Evolutionary conservation across 306 rosid species (phyloP).

Genomic region (Sophora flavescens): DNA sequence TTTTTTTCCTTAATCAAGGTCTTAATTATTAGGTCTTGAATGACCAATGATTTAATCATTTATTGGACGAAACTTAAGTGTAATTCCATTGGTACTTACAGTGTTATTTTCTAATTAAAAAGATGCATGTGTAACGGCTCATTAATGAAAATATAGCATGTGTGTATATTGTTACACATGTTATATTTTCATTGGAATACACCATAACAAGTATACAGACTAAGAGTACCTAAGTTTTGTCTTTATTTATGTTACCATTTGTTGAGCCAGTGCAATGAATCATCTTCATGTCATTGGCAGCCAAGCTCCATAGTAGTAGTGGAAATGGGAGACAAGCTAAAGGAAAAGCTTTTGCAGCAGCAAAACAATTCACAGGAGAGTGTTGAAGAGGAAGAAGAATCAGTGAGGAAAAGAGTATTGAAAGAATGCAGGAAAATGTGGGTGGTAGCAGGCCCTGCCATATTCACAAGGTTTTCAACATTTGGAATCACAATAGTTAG

Average conservation of each 20-base stretch:
- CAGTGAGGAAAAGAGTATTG: slow-evolving; percentile 55
- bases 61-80: neutral
- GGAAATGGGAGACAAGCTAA: slow-evolving; percentile 45
- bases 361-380: slow-evolving; percentile 19
- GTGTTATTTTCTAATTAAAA: no score
- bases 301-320: slow-evolving; percentile 9
- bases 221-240: no score
- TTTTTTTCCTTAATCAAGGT: neutral
- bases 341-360: slow-evolving; percentile 44
- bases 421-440: slow-evolving; percentile 63
- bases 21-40: neutral
- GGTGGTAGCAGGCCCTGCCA: slow-evolving; percentile 70
- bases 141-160: no score
- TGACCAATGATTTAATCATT: neutral
- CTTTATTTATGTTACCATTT: neutral
- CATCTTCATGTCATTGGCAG: slow-evolving; percentile 4
- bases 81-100: no score
- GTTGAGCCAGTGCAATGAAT: neutral
- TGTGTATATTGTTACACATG: no score
- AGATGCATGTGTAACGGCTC: no score
- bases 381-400: slow-evolving; percentile 44
- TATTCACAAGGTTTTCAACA: slow-evolving; percentile 58
- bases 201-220: no score
- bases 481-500: slow-evolving; percentile 56
- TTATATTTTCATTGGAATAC: no score